Base-by-base conservation (phyloP, 192 early-diverging fungal genomes). In the Linnemannia exigua region DNA sequence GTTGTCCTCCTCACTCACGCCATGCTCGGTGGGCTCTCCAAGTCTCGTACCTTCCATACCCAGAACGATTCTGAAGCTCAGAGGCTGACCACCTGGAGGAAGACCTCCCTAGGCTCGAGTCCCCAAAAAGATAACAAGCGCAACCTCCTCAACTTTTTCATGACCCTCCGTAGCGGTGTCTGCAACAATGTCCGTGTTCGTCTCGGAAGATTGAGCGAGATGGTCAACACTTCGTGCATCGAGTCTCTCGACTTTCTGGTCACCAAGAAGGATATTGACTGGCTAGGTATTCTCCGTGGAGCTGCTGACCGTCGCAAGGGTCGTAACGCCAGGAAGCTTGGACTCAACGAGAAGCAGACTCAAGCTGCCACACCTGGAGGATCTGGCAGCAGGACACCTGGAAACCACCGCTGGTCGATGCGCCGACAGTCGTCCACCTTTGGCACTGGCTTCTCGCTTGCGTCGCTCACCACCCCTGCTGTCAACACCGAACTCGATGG, bases 91-190 rank as follows among this genome's bases (percentile, higher is more conserved):
- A 77, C 51, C 66, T 77, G 79, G 67, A 47, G 50, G 3, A 67
- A 66, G 15, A 20, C 69, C n/a, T 74, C 72, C 8, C 73, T 86
- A 5, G 74, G 75, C 19, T 47, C 54, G 22, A 71, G 36, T 25
- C 71, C 63, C n/a, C 76, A 88, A 36, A 70, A 81, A 31, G 87
- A 87, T 19, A 80, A 76, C 63, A 90, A 90, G 67, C 76, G 76
- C 66, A 96, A 95, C 75, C 88, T 96, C 14, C 81, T 96, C 44
- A 95, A 95, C 77, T 95, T 95, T 80, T 94, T 96, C 88, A 96
- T 95, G 93, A 93, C 91, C 70, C 80, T 96, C 54, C 90, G 94
- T 36, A 88, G 80, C 22, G 96, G 96, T 36, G 80, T 89, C 16
- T 92, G 90, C 66, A 91, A 90, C 25, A 92, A 92, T 68, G 92